These are phyloP conservation scores for Peziza echinospora DNA, from an alignment of 495 filamentous ascomycete species.

Conservation along the genomic window DNA sequence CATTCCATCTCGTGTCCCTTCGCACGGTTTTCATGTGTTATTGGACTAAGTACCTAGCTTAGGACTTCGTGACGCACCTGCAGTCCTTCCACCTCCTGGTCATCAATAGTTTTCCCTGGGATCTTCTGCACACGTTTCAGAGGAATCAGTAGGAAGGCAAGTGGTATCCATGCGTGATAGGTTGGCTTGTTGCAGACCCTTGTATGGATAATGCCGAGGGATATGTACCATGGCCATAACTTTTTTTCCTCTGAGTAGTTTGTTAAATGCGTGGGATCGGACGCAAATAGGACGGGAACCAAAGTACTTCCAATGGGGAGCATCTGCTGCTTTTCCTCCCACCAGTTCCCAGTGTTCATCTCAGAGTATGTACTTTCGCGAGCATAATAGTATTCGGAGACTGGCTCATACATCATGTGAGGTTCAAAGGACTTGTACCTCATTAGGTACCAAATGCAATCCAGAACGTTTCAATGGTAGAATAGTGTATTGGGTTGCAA, in stretches of 20 bases:
- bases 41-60: background rate
- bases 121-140: background rate
- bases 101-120: background rate
- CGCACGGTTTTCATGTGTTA: background rate
- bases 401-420: no score
- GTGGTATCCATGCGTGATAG: background rate
- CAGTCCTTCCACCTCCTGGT: no score
- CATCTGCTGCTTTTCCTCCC: background rate
- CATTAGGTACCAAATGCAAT: no score
- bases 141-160: background rate
- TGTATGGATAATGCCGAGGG: background rate
- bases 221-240: background rate
- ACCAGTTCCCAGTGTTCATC: background rate
- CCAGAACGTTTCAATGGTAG: no score
- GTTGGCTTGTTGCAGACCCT: background rate
- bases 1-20: background rate
- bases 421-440: no score
- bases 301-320: background rate
- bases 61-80: no score
- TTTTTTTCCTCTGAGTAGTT: constrained; percentile 2
- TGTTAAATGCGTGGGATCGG: no score
- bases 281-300: background rate
- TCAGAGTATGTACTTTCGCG: no score
- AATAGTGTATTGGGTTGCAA: no score
- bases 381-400: no score